Evolutionary conservation across 306 rosid genomes (phyloP), one percentile per base, ranked within the genome.

Genomic region (Cucurbita moschata): DNA sequence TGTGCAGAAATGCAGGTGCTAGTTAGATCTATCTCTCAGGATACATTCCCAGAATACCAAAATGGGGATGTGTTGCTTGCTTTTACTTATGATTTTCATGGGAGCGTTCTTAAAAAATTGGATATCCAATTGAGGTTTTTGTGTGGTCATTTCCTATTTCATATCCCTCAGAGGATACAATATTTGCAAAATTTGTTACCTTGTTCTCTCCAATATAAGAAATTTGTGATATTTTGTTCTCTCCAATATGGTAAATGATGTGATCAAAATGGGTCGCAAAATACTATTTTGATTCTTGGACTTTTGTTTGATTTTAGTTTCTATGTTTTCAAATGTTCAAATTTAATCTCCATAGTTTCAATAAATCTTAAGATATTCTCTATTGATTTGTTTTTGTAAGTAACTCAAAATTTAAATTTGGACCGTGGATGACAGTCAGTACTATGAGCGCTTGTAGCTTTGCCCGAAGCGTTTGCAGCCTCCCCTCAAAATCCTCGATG

Each of bases 1-100:
- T 53, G 18, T 73, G 80, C 65, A 19, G 80, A 73, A 75, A 39
- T 50, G 74, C 46, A 76, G 74, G 51, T 76, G 64, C 70, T 62
- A 10, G 74, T 77, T 47, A 73, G 64, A 78, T 61, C 73, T 68
- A 47, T 35, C 42, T 35, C 26, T 35, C 26, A 57, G 59, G 59
- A 50, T 70, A 30, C 59, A 15, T 30, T 7, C 40, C 6, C 46
- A 14, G 40, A 56, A 70, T 70, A 49, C 54, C 59, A 40, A 69
- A 11, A 4, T 16, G 74, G 46, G 50, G 43, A 50, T 14, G 59
- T 23, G 43, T 35, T 69, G 0, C 4, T 30, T 8, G 15, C 13
- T 49, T 8, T 49, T 70, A 4, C 59, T 26, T 15, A 10, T 70
- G 74, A 70, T 14, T 50, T 50, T 50, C 21, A 70, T 70, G 44